Base-by-base conservation (phyloP, 305 asterid genomes). In the Salvia sclarea region DNA sequence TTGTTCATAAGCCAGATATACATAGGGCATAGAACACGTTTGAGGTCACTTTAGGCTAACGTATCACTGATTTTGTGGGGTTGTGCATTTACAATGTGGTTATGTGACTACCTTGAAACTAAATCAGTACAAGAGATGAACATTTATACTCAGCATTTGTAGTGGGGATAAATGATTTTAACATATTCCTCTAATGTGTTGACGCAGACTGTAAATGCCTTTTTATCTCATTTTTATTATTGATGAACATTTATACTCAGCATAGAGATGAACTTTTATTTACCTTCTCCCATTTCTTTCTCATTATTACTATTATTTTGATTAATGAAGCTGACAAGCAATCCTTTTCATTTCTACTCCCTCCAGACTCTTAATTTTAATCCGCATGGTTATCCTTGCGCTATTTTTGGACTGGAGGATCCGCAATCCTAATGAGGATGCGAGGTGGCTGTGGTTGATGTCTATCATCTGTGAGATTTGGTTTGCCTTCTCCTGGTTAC, bases 401-500 rank as follows among this genome's bases (percentile, higher is more conserved):
- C 68, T 89, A 37, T 89, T 89, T 75, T 76, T 89, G 71, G 56
- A 64, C 56, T 89, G 95, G 96, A 84, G 96, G 50, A 62, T 89
- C 57, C 72, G 56, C 45, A 64, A 89, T 76, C 95, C 95, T 1
- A 89, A 89, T 16, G 62, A 83, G 18, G 92, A 86, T 74, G 97
- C 97, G 10, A 79, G 85, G 70, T 88, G 96, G 92, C 69, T 91
- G 22, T 91, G 97, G 97, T 44, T 81, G 48, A 91, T 88, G 92
- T 91, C 97, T 1, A 30, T 91, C 66, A 67, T 91, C 50, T 91
- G 97, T 50, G 97, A 91, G 79, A 50, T 91, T 38, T 91, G 97
- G 97, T 91, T 91, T 69, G 96, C 96, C 18, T 88, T 91, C 76
- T 88, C 97, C 8, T 91, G 97, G 97, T 73, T 91, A 48, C 91